Conservation (phyloP, 257 asterid species). For the Eustoma russellianum region DNA sequence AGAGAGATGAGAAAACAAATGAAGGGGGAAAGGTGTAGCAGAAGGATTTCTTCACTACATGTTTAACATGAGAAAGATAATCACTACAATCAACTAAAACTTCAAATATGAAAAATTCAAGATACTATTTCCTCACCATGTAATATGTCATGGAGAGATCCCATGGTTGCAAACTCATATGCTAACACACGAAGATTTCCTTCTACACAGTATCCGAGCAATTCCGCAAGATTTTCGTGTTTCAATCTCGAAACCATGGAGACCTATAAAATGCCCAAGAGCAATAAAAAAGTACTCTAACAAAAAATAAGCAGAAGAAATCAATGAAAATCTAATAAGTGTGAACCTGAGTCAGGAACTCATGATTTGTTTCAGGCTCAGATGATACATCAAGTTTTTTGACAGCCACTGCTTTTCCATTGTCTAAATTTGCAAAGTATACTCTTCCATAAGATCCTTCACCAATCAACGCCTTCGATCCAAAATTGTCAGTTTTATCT, state of each 20-base stretch:
- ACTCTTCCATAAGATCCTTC: conserved; percentile 96
- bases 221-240: conserved; percentile 84
- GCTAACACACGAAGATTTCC: conserved; percentile 89
- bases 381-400: conserved; percentile 93
- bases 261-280: conserved; percentile 31
- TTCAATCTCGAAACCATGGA: conserved; percentile 90
- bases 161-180: conserved; percentile 97
- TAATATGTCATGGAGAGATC: conserved; percentile 90
- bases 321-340: conserved; percentile 10
- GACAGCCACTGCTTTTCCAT: conserved; percentile 80
- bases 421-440: conserved; percentile 54
- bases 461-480: conserved; percentile 77
- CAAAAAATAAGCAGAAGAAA: conserved; percentile 8
- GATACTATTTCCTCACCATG: conserved; percentile 51
- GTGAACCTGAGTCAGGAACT: conserved; percentile 79
- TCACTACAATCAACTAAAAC: neutral
- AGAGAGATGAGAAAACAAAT: neutral
- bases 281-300: conserved; percentile 7
- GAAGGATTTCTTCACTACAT: no score
- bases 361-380: conserved; percentile 79
- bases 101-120: conserved; percentile 4
- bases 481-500: conserved; percentile 78
- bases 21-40: neutral
- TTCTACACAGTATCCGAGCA: conserved; percentile 90
- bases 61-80: neutral